phyloP scores from a whole-genome alignment of 1,284 basidiomycete species.

The Neolentinus lepideus region DNA sequence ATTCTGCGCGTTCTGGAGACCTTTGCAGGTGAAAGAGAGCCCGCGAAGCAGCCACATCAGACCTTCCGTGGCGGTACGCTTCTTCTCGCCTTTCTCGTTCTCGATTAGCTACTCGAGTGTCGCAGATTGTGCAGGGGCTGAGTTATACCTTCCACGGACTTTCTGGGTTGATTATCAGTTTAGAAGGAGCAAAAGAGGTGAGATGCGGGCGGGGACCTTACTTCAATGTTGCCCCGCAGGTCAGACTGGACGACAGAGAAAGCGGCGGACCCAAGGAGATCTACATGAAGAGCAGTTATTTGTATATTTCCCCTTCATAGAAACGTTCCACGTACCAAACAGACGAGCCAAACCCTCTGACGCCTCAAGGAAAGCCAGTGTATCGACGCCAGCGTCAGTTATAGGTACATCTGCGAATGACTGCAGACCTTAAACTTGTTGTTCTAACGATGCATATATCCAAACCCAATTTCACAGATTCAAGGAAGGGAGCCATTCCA shows the following conservation, averaged over 20 bases:
- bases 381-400: conserved; percentile 86
- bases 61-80: conserved; percentile 83
- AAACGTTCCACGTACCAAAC: conserved; percentile 59
- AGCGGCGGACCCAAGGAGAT: conserved; percentile 83
- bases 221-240: conserved; percentile 88
- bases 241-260: conserved; percentile 86
- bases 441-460: neutral
- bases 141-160: conserved; percentile 77
- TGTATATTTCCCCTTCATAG: no score
- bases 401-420: conserved; percentile 88
- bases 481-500: conserved; percentile 90
- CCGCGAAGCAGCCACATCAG: conserved; percentile 91
- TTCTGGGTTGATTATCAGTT: conserved; percentile 52
- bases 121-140: conserved; percentile 52
- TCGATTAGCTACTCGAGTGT: conserved; percentile 85
- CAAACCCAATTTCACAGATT: conserved; percentile 65
- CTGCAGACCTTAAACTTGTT: conserved; percentile 30
- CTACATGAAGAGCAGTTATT: no score
- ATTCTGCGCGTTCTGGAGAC: conserved; percentile 67
- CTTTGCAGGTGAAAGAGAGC: conserved; percentile 86
- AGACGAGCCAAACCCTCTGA: conserved; percentile 85
- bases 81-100: conserved; percentile 86
- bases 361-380: conserved; percentile 84
- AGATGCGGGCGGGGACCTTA: conserved; percentile 29
- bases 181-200: conserved; percentile 3